Base-by-base conservation (phyloP, 306 rosid genomes). In the Acacia confusa region DNA sequence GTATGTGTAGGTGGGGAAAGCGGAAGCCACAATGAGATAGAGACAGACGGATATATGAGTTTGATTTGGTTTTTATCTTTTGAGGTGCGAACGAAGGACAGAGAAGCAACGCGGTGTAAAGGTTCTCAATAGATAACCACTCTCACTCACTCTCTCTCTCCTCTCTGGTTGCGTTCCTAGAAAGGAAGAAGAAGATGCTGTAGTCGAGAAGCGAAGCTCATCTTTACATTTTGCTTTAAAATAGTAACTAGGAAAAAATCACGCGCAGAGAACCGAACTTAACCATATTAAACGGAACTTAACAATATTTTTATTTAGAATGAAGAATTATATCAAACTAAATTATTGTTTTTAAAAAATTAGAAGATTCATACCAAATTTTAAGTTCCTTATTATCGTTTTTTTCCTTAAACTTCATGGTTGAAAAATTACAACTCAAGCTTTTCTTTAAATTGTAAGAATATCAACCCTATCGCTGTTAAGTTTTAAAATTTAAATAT, bases 31-130 rank as follows among this genome's bases (percentile, higher is more conserved):
- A 41, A 22, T 22, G 34, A 69, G 32, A 69, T 24, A 43, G 75
- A 44, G 75, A 70, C 57, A 43, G 75, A 24, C 24, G 28, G 75
- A 70, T 22, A 4, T 32, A 70, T 2, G 32, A 48, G 57, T 41
- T 69, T 69, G 57, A 43, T 70, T 22, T 70, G 55, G 75, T 13
- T 43, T 69, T 44, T 10, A 6, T 22, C 52, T 70, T 70, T 41
- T 70, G 55, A 24, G 75, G 57, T 22, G 75, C 36, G 38, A 24
- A 9, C n/a, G n/a, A 43, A 24, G 44, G 36, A 24, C 75, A 70
- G 57, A 43, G 57, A 70, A 14, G 75, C 75, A 70, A 70, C 75
- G 75, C 75, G 75, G 53, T 24, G 75, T 70, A 70, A 70, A 70
- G 75, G 57, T 24, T 24, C 57, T n/a, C 0, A 69, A 69, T 41